Evolutionary conservation across 2,329 filamentous ascomycete genomes (phyloP).

Genomic region (Colletotrichum melonis): DNA sequence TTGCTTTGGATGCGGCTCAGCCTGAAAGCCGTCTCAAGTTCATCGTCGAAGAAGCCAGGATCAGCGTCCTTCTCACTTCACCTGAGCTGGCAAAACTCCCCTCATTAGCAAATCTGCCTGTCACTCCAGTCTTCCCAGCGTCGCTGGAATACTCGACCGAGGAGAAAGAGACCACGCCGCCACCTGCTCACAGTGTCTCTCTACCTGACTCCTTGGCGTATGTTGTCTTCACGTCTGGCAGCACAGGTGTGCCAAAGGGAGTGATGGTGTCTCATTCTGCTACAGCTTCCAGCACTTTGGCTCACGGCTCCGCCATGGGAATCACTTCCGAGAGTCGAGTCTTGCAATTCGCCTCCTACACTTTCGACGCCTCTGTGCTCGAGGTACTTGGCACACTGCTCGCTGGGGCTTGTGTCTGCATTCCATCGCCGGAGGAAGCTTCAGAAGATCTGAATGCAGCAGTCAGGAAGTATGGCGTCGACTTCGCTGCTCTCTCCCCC

Average conservation of each 20-base stretch:
- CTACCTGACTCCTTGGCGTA: neutral
- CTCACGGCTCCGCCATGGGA: neutral
- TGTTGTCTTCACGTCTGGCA: conserved; percentile 1
- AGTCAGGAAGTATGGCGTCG: neutral
- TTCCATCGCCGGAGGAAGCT: conserved; percentile 47
- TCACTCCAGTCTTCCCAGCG: neutral
- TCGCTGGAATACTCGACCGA: neutral
- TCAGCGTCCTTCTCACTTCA: neutral
- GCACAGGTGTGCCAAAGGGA: conserved; percentile 1
- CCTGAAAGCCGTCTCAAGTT: neutral
- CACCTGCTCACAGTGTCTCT: neutral
- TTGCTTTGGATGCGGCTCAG: conserved; percentile 41
- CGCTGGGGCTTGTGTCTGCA: conserved; percentile 51
- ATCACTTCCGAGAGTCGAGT: conserved; percentile 28
- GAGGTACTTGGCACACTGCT: conserved; percentile 52
- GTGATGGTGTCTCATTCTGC: neutral
- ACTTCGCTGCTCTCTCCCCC: neutral
- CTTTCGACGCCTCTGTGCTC: conserved; percentile 50
- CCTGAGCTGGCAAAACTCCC: neutral
- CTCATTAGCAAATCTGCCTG: neutral
- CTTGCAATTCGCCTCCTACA: conserved; percentile 45
- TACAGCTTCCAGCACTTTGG: neutral
- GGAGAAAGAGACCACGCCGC: neutral
- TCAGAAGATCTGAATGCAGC: neutral
- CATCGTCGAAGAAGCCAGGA: neutral